These are phyloP conservation scores for Claviceps maximensis DNA, from an alignment of 2,329 filamentous ascomycete species.

Conservation along the genomic window DNA sequence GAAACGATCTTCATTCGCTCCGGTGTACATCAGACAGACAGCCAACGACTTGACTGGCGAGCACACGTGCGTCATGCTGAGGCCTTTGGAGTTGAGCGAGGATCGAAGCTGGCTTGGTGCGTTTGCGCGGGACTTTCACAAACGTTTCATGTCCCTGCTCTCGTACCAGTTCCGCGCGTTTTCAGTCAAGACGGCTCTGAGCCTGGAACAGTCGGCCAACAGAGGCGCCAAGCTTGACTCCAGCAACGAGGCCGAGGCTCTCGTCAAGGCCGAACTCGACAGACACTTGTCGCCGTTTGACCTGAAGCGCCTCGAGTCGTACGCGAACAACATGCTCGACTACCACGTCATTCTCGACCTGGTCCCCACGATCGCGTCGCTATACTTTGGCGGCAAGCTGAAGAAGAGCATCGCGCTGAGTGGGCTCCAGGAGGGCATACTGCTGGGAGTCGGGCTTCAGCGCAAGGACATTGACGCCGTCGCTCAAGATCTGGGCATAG, in stretches of 20 bases:
- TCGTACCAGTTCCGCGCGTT: slow-evolving; percentile 89
- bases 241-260: slow-evolving; percentile 28
- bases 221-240: slow-evolving; percentile 54
- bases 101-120: slow-evolving; percentile 79
- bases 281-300: slow-evolving; percentile 76
- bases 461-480: slow-evolving; percentile 74
- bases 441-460: slow-evolving; percentile 85
- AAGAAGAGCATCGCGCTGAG: slow-evolving; percentile 54
- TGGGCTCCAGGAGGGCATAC: slow-evolving; percentile 72
- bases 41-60: slow-evolving; percentile 93
- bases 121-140: slow-evolving; percentile 87
- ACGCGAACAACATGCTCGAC: slow-evolving; percentile 93
- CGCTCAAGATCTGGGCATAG: slow-evolving; percentile 63
- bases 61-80: slow-evolving; percentile 95
- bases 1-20: slow-evolving; percentile 76
- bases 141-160: slow-evolving; percentile 77
- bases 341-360: slow-evolving; percentile 96
- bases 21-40: slow-evolving; percentile 89
- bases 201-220: slow-evolving; percentile 75
- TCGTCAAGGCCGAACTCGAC: slow-evolving; percentile 69
- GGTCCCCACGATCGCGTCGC: slow-evolving; percentile 64
- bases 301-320: slow-evolving; percentile 85
- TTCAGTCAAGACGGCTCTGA: slow-evolving; percentile 62
- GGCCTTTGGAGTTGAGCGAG: slow-evolving; percentile 54
- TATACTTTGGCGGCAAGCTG: slow-evolving; percentile 76